Conservation (phyloP, 305 asterid species). For the Stenogyne calaminthoides region DNA sequence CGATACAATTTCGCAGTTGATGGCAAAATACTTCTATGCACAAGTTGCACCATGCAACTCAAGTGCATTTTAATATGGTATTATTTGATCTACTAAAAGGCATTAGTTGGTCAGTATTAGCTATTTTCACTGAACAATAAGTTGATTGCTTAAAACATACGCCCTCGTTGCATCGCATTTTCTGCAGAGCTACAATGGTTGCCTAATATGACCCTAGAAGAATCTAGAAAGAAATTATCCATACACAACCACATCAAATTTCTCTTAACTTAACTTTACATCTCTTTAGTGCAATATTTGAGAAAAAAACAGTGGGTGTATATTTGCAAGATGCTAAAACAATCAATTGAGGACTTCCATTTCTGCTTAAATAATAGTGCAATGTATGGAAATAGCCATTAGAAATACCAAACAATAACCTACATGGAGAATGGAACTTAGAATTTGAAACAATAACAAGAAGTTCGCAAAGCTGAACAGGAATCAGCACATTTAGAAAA, state of each 20-base stretch:
- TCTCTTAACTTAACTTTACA: not conserved
- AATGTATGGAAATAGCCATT: not conserved
- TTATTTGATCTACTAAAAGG: no score
- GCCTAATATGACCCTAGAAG: not conserved
- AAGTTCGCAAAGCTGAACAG: not conserved
- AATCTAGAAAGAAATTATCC: not conserved
- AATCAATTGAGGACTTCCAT: not conserved
- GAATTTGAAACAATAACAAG: not conserved
- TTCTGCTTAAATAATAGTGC: not conserved
- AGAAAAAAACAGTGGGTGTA: not conserved
- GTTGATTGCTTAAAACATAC: not conserved
- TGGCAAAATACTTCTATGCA: no score
- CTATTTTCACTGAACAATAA: no score
- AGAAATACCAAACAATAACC: not conserved
- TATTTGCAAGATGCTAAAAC: not conserved
- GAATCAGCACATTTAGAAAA: not conserved
- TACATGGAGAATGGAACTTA: not conserved
- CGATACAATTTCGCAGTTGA: not conserved
- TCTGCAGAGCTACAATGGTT: slow-evolving; percentile 18
- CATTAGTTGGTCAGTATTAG: no score
- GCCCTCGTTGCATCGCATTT: not conserved
- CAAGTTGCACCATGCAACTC: no score
- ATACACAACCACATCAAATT: not conserved
- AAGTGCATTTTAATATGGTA: no score
- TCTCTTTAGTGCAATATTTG: not conserved